Conservation (phyloP, 1,284 basidiomycete genomes). For the Vanrija pseudolonga region DNA sequence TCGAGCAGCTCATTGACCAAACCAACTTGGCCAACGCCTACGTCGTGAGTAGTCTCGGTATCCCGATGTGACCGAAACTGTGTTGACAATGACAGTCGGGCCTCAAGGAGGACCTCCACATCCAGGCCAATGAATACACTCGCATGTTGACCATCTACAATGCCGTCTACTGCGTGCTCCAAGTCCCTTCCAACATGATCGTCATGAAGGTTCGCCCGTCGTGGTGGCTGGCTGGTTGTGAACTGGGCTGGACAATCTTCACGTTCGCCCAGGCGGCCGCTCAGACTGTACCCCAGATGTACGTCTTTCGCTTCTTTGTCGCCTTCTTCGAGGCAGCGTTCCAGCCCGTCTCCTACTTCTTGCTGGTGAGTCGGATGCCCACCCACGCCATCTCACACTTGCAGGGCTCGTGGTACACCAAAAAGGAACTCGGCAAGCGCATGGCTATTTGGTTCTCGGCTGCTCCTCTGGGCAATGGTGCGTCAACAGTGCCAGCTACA, state of each 20-base stretch:
- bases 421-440: constrained; percentile 25
- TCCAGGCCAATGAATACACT: constrained; percentile 26
- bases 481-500: no score
- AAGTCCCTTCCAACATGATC: constrained; percentile 9
- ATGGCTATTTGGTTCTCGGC: constrained; percentile 25
- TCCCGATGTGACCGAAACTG: no score
- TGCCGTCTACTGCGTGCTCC: constrained; percentile 16
- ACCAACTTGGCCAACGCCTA: constrained; percentile 8
- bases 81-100: constrained; percentile 1
- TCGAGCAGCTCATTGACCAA: constrained; percentile 13
- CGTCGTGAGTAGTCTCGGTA: neutral
- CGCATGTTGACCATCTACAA: constrained; percentile 22
- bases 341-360: constrained; percentile 14
- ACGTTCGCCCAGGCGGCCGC: constrained; percentile 12
- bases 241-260: constrained; percentile 12
- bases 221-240: constrained; percentile 1
- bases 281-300: constrained; percentile 8
- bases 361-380: neutral
- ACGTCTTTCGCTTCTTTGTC: constrained; percentile 22
- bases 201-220: constrained; percentile 9
- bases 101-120: constrained; percentile 27
- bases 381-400: constrained; percentile 1
- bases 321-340: constrained; percentile 24
- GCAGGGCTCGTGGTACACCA: constrained; percentile 28
- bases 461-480: neutral